phyloP scores from a whole-genome alignment of 1,139 yeast species.

The Dujonia santamariae region DNA sequence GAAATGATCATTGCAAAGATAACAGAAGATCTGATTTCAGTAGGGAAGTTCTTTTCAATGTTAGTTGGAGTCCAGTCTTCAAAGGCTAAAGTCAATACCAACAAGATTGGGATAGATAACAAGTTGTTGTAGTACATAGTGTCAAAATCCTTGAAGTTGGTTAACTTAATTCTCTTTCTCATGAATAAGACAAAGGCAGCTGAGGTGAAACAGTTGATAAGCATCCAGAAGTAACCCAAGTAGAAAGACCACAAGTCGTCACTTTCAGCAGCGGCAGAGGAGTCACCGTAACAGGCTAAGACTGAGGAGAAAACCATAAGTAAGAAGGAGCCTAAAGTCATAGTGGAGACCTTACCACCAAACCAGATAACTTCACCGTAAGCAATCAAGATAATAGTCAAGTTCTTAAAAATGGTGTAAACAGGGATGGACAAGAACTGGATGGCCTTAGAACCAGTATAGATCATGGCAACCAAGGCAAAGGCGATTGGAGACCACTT shows the following conservation, averaged over 20 bases:
- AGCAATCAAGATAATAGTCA: conserved; percentile 93
- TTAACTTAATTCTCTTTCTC: conserved; percentile 96
- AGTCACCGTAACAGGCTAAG: conserved; percentile 92
- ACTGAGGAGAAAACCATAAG: conserved; percentile 92
- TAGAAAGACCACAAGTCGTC: conserved; percentile 50
- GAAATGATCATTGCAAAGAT: conserved; percentile 84
- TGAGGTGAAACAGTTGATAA: conserved; percentile 86
- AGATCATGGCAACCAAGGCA: conserved; percentile 87
- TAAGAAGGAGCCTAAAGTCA: conserved; percentile 84
- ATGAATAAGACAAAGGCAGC: conserved; percentile 90
- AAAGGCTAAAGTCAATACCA: conserved; percentile 66
- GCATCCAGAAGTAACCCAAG: conserved; percentile 96
- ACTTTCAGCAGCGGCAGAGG: conserved; percentile 33
- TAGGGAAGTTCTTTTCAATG: conserved; percentile 73
- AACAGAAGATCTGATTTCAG: conserved; percentile 61
- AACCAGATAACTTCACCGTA: conserved; percentile 98
- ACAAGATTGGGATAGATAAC: conserved; percentile 83
- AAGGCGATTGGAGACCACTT: conserved; percentile 94
- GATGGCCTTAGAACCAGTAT: conserved; percentile 93
- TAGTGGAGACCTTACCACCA: conserved; percentile 86
- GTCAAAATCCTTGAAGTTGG: conserved; percentile 96
- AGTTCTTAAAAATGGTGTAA: conserved; percentile 95
- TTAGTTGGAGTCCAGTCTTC: conserved; percentile 94
- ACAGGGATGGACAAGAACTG: conserved; percentile 91
- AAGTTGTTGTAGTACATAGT: conserved; percentile 98